These are phyloP conservation scores for Fusarium ramigenum DNA, from an alignment of 2,329 filamentous ascomycete genomes.

Conservation along the genomic window DNA sequence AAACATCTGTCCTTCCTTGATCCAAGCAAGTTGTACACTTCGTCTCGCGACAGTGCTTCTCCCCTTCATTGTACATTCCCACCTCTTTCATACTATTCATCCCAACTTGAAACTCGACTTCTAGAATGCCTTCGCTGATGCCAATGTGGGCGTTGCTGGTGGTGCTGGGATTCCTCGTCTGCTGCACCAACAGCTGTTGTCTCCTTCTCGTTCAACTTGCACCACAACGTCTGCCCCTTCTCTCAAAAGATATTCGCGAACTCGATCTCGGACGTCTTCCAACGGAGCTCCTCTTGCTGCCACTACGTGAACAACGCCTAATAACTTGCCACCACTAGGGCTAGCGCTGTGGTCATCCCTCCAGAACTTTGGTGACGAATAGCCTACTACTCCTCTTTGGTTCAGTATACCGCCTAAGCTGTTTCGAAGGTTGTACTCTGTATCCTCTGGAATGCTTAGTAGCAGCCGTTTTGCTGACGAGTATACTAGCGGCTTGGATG, in stretches of 20 bases:
- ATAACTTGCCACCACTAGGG: conserved; percentile 62
- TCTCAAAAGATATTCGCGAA: conserved; percentile 73
- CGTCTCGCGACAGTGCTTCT: background rate
- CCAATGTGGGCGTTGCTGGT: conserved; percentile 44
- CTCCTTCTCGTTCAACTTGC: conserved; percentile 87
- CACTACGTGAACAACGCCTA: conserved; percentile 88
- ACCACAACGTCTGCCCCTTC: conserved; percentile 84
- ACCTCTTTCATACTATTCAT: conserved; percentile 18
- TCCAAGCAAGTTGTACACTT: conserved; percentile 5
- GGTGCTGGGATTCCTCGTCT: conserved; percentile 44
- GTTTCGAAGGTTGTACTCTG: conserved; percentile 89
- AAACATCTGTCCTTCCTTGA: background rate
- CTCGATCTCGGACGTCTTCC: conserved; percentile 85
- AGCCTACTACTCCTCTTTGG: conserved; percentile 84
- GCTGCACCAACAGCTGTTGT: conserved; percentile 69
- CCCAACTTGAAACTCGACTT: conserved; percentile 13
- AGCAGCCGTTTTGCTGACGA: conserved; percentile 85
- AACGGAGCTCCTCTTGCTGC: conserved; percentile 76
- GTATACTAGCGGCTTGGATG: conserved; percentile 86
- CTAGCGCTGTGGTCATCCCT: conserved; percentile 72
- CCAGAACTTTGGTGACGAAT: conserved; percentile 92
- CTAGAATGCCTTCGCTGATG: conserved; percentile 48
- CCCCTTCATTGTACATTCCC: conserved; percentile 6
- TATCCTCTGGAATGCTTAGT: conserved; percentile 82
- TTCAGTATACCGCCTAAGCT: conserved; percentile 84